These are phyloP conservation scores for Laetiporus sulphureus DNA, from an alignment of 1,284 basidiomycete species.

Conservation along the genomic window DNA sequence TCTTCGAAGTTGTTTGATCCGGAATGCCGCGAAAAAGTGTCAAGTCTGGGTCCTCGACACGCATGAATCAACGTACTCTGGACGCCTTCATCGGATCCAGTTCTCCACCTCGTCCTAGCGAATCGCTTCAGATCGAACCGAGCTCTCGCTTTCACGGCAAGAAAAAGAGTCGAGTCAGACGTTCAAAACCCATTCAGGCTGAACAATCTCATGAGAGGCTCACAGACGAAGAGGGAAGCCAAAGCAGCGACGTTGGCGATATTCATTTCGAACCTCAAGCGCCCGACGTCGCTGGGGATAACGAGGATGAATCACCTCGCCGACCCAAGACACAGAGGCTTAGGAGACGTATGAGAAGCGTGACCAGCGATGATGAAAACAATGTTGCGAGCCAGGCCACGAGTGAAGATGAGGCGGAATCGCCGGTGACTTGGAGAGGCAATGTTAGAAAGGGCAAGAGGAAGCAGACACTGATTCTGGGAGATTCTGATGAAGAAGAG, in stretches of 20 bases:
- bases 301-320: slow-evolving; percentile 28
- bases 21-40: slow-evolving; percentile 12
- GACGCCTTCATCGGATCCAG: slow-evolving; percentile 21
- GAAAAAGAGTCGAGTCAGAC: neutral
- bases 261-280: slow-evolving; percentile 39
- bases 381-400: slow-evolving; percentile 7
- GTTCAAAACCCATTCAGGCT: neutral
- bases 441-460: too few species aligned
- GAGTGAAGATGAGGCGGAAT: slow-evolving; percentile 4
- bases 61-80: slow-evolving; percentile 27
- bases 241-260: slow-evolving; percentile 39
- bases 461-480: slow-evolving; percentile 10
- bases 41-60: slow-evolving; percentile 8
- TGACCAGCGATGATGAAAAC: slow-evolving; percentile 9
- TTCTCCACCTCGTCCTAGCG: slow-evolving; percentile 9
- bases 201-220: neutral
- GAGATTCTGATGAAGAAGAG: slow-evolving; percentile 19
- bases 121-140: neutral
- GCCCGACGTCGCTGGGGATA: slow-evolving; percentile 21
- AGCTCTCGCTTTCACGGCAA: neutral
- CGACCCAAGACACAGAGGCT: slow-evolving; percentile 27
- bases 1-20: neutral
- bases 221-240: slow-evolving; percentile 16
- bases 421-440: too few species aligned
- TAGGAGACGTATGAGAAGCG: slow-evolving; percentile 18